Evolutionary conservation across 441 rosid genomes (phyloP), one percentile per base, ranked within the genome.

Genomic region (Erodium moschatum): DNA sequence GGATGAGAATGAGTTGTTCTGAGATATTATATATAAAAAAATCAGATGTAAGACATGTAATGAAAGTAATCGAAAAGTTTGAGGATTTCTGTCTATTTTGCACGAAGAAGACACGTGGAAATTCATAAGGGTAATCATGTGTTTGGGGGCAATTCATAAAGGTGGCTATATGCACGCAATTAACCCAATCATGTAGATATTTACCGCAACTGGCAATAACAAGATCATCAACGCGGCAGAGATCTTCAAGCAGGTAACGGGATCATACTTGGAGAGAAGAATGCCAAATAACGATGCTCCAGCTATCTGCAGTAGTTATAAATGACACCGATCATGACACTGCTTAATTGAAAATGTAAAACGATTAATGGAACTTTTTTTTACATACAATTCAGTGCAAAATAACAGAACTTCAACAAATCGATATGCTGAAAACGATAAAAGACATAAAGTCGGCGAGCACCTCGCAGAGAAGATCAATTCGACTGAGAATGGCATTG

Each of bases 381-480:
- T 24, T 24, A 24, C 27, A 24, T 24, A 24, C 27, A 24, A 24
- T 2, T 24, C 44, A 38, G 9, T 1, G 9, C 4, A 38, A 6
- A 0, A 38, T 6, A 38, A 38, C 44, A 38, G 0, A 38, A 38
- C 9, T 9, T 38, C 9, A 5, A 18, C 29, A 69, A n/a, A 68
- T 13, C 12, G 27, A 61, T 63, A 21, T 56, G 46, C 12, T 12
- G n/a, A 69, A 67, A 50, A 67, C 12, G n/a, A 6, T 74, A 24
- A 67, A 3, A 56, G 65, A 58, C 44, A 54, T 19, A 46, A 70
- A 50, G 70, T 50, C 52, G 35, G 71, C n/a, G 70, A 31, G 70
- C 70, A 92, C 98, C 97, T 90, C 98, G 13, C 96, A 90, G 62
- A 90, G 87, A 78, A 90, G 89, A 80, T 92, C 89, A 38, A 90